Percentiles rank a stretch among this genome's conserved stretches.
phyloP scores from a whole-genome alignment of 208 protist species.

The Entamoeba invadens region DNA sequence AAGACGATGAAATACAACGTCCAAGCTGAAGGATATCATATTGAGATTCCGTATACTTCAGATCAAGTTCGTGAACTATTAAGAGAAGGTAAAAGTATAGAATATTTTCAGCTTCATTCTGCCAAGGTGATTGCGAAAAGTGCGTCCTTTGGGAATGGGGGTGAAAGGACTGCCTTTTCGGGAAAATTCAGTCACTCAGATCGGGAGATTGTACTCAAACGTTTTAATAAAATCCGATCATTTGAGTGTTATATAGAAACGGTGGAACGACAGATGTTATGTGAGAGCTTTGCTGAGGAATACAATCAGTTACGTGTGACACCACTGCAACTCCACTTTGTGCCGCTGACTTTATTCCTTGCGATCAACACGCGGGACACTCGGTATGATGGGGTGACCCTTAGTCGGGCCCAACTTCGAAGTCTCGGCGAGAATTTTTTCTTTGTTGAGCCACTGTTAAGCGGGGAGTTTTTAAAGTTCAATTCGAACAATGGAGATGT shows the following conservation, averaged over 20 bases:
- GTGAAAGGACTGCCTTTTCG: background rate
- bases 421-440: background rate
- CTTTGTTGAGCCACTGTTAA: background rate
- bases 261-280: background rate
- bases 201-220: background rate
- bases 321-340: background rate
- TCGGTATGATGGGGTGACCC: background rate
- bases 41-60: background rate
- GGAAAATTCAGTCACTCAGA: background rate
- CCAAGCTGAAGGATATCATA: background rate
- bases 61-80: background rate
- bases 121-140: background rate
- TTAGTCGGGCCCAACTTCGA: background rate
- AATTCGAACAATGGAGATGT: background rate
- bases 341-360: background rate
- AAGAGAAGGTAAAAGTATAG: background rate
- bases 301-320: background rate
- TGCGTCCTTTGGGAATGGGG: background rate
- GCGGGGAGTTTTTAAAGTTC: background rate
- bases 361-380: background rate
- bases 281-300: background rate
- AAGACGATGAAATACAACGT: background rate
- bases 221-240: background rate
- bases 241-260: background rate
- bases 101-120: background rate